These are phyloP conservation scores for Epichloe coenophiala DNA, from an alignment of 2,329 filamentous ascomycete genomes.

Conservation along the genomic window DNA sequence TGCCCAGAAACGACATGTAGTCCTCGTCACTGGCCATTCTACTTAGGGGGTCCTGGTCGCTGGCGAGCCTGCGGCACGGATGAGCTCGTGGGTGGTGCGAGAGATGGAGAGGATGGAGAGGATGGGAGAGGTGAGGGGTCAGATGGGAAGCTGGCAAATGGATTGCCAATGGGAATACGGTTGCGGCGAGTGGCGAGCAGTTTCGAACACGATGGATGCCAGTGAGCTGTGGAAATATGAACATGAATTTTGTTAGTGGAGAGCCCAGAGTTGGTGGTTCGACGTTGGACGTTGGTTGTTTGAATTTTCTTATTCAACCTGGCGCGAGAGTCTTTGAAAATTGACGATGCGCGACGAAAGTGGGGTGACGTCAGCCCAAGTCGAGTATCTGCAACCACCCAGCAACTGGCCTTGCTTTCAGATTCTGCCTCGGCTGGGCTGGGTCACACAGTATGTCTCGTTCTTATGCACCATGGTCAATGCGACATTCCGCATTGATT, in stretches of 20 bases:
- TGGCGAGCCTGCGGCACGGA: slow-evolving; percentile 5
- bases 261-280: neutral
- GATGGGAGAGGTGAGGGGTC: neutral
- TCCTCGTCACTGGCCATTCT: slow-evolving; percentile 65
- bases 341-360: slow-evolving; percentile 5
- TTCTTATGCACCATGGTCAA: no score
- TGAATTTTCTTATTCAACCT: neutral
- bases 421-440: no score
- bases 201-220: neutral
- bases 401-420: no score
- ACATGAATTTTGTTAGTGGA: neutral
- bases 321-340: neutral
- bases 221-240: neutral
- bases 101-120: neutral
- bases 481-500: no score
- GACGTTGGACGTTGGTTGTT: neutral
- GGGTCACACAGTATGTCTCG: no score
- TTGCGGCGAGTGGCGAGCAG: neutral
- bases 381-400: neutral
- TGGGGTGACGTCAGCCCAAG: slow-evolving; percentile 18
- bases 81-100: slow-evolving; percentile 3
- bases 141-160: neutral
- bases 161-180: neutral
- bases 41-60: neutral
- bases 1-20: slow-evolving; percentile 75